Evolutionary conservation across 805 yeast genomes (phyloP).

Genomic region (Schwanniomyces polymorphus): DNA sequence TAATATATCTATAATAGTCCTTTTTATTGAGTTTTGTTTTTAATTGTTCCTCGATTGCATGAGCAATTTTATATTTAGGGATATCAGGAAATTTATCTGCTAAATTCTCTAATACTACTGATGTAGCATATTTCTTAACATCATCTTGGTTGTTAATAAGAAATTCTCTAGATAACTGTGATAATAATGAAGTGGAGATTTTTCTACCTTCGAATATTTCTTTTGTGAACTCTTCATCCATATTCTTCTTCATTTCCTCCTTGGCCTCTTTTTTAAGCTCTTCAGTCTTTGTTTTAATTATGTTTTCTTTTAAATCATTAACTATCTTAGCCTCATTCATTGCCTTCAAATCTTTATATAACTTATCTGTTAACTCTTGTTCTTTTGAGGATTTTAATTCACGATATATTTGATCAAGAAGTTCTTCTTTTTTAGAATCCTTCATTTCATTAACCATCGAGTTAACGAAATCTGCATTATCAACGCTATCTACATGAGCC

Average conservation of each 20-base stretch:
- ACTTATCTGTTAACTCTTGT: background rate
- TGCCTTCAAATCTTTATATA: slow-evolving; percentile 2
- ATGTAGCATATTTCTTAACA: slow-evolving; percentile 10
- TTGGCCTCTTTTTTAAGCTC: slow-evolving; percentile 2
- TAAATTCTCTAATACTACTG: slow-evolving; percentile 11
- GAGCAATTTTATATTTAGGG: background rate
- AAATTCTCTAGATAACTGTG: slow-evolving; percentile 12
- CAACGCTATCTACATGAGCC: background rate
- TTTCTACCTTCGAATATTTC: slow-evolving; percentile 10
- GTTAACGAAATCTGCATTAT: background rate
- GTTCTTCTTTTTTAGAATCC: background rate
- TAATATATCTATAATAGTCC: slow-evolving; percentile 6
- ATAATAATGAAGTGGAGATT: slow-evolving; percentile 10
- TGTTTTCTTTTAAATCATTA: slow-evolving; percentile 6
- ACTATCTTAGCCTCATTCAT: slow-evolving; percentile 9
- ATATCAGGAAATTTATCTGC: background rate
- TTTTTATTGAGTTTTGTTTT: slow-evolving; percentile 2
- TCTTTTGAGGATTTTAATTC: background rate
- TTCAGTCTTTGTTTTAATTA: slow-evolving; percentile 1
- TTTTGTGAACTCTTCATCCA: slow-evolving; percentile 9
- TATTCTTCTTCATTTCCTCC: slow-evolving; percentile 3
- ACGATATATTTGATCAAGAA: background rate
- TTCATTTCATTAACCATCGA: background rate
- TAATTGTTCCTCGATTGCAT: slow-evolving; percentile 1
- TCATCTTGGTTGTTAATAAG: slow-evolving; percentile 5